A percentile compares a stretch with the other conserved stretches of the same genome.
Evolutionary conservation across 805 yeast species (phyloP).

Genomic region (Cyberlindnera euphorbiiphila): DNA sequence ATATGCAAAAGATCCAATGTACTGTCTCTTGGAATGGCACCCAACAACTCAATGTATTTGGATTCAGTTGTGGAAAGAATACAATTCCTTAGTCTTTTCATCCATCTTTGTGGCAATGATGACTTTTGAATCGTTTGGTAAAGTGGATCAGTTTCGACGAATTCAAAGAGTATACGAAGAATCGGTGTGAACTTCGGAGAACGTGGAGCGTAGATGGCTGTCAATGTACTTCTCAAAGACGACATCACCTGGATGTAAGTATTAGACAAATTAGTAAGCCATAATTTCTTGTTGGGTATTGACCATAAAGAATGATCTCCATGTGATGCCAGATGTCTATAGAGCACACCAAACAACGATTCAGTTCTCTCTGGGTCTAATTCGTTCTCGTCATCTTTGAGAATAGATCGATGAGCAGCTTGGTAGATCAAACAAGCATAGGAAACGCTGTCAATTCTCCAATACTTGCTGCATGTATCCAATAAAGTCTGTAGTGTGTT

Average conservation of each 20-base stretch:
- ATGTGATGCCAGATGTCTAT: conserved; percentile 22
- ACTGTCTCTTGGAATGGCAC: conserved; percentile 55
- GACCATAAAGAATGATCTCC: conserved; percentile 36
- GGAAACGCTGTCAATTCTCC: conserved; percentile 55
- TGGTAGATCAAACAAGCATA: conserved; percentile 47
- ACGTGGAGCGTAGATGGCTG: conserved; percentile 37
- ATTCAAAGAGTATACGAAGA: conserved; percentile 45
- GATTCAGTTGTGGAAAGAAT: conserved; percentile 39
- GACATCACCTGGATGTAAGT: conserved; percentile 45
- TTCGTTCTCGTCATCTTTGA: conserved; percentile 27
- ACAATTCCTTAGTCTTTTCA: conserved; percentile 32
- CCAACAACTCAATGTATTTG: conserved; percentile 40
- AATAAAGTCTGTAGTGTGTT: conserved; percentile 43
- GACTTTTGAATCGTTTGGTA: conserved; percentile 34
- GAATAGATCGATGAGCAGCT: conserved; percentile 40
- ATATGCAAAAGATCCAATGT: conserved; percentile 53
- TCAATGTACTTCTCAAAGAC: conserved; percentile 40
- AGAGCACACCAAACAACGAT: conserved; percentile 33
- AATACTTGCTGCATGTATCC: conserved; percentile 43
- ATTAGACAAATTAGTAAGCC: conserved; percentile 42
- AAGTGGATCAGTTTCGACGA: conserved; percentile 44
- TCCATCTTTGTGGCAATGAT: conserved; percentile 43
- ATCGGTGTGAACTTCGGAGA: conserved; percentile 60
- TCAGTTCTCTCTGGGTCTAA: conserved; percentile 30
- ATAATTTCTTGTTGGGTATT: conserved; percentile 44